Evolutionary conservation across 139 green algal genomes (phyloP).

Genomic region (Auxenochlorella pyrenoidosa): DNA sequence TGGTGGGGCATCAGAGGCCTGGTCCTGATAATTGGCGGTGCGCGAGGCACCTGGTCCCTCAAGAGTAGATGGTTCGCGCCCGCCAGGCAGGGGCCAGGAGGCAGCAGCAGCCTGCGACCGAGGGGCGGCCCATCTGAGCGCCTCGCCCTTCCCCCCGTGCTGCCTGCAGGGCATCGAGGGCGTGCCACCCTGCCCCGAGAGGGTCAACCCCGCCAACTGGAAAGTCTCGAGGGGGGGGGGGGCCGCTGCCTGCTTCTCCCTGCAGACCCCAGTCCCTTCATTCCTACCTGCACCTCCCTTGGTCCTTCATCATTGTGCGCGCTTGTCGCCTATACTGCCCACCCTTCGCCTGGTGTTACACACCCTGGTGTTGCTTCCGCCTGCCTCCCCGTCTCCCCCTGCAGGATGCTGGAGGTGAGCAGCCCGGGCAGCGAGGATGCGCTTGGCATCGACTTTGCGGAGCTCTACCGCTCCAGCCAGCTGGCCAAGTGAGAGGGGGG

Average conservation of each 20-base stretch:
- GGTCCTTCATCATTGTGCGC: too few relatives aligned
- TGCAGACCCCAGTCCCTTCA: too few relatives aligned
- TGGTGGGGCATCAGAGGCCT: too few relatives aligned
- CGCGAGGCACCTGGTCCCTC: too few relatives aligned
- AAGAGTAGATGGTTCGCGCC: too few relatives aligned
- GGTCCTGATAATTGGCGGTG: too few relatives aligned
- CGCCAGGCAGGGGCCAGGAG: too few relatives aligned
- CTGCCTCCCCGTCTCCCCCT: not conserved
- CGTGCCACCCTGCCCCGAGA: not conserved
- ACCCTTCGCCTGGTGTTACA: too few relatives aligned
- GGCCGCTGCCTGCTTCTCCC: not conserved
- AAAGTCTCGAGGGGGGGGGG: not conserved
- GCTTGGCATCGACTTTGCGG: constrained; percentile 47
- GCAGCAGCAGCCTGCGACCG: constrained; percentile 1
- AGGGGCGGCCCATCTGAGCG: too few relatives aligned
- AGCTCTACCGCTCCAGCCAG: constrained; percentile 39
- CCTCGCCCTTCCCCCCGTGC: constrained; percentile 4
- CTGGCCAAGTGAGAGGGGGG: constrained; percentile 25
- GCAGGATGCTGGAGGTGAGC: constrained; percentile 60
- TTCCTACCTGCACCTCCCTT: too few relatives aligned
- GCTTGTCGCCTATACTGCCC: too few relatives aligned
- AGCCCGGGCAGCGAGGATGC: not conserved
- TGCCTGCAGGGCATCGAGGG: not conserved
- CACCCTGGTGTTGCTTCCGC: not conserved
- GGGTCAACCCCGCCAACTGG: constrained; percentile 40